These are phyloP conservation scores for Camellia oleifera DNA, from an alignment of 179 eudicot genomes.

Conservation along the genomic window DNA sequence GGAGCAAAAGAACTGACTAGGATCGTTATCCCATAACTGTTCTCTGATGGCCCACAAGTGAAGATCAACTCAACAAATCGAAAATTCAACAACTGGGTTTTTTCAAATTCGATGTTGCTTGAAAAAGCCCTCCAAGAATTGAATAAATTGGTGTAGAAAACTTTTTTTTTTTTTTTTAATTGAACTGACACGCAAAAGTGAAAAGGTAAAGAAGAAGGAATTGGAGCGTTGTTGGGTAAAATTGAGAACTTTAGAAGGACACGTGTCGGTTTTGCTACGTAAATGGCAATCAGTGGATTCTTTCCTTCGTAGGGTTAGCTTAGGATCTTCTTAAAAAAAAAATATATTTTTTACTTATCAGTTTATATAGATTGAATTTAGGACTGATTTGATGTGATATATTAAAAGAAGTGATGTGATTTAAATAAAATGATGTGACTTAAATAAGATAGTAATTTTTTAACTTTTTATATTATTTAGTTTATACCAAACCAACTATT, in stretches of 20 bases:
- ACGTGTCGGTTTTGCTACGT: neutral
- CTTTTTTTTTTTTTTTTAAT: neutral
- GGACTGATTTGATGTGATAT: too few species aligned
- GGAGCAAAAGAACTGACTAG: slow-evolving; percentile 18
- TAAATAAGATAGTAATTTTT: too few species aligned
- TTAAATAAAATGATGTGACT: too few species aligned
- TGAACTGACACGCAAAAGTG: neutral
- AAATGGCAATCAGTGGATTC: too few species aligned
- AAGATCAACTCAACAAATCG: neutral
- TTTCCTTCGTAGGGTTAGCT: too few species aligned
- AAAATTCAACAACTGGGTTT: slow-evolving; percentile 8
- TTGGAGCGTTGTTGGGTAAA: neutral
- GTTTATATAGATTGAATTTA: too few species aligned
- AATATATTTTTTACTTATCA: too few species aligned
- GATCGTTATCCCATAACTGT: slow-evolving; percentile 36
- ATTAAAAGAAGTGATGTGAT: too few species aligned
- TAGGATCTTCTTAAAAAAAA: too few species aligned
- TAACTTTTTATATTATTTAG: too few species aligned
- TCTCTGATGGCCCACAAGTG: slow-evolving; percentile 13
- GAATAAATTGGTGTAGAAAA: neutral
- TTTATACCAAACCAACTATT: too few species aligned
- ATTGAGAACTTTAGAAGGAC: neutral
- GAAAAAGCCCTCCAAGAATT: slow-evolving; percentile 12
- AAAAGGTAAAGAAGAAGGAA: neutral
- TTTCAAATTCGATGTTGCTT: slow-evolving; percentile 12